Evolutionary conservation across 108 stramenopile species (phyloP), one percentile per base, ranked within the genome.

Genomic region (Pinguiococcus pyrenoidosus): DNA sequence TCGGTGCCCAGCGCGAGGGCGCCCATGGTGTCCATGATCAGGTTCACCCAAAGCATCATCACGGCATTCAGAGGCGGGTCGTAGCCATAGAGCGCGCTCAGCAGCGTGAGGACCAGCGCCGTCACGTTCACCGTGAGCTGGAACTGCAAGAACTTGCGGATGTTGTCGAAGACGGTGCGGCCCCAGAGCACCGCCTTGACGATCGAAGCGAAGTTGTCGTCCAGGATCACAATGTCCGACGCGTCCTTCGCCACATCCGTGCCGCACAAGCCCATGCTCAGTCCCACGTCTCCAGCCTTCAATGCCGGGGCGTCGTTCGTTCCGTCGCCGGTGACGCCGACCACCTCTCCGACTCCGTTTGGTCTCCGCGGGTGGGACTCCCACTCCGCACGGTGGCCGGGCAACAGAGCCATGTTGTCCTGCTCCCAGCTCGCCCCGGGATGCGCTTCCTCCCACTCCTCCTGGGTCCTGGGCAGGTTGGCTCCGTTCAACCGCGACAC

Each of bases 301-400:
- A 76, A 53, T 30, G 75, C 75, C 4, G 75, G 75, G 21, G 72
- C 75, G 45, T 76, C 75, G 68, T 98, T 98, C 4, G 96, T 95
- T 34, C 96, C 96, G 64, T 98, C 96, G 30, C 96, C 96, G 0
- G 96, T 98, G 71, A 94, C 91, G 33, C 89, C 91, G 41, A 98
- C 83, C 9, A 98, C 92, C 46, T 72, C 57, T 6, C 68, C 71
- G 14, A 26, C 25, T 39, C 65, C 12, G 30, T 32, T 2, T 23
- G 52, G 48, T 10, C 14, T 27, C 37, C 55, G 42, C 20, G 18
- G 5, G 45, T 40, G 14, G 25, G 27, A 1, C 13, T 20, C 22
- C 66, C 66, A 67, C 29, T 73, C 72, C 7, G 62, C 69, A 30
- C 27, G 17, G 62, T 69, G 62, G 12, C 72, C 72, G n/a, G 72